Conservation (phyloP, 1,284 basidiomycete species). For the Leccinum ponderosum region DNA sequence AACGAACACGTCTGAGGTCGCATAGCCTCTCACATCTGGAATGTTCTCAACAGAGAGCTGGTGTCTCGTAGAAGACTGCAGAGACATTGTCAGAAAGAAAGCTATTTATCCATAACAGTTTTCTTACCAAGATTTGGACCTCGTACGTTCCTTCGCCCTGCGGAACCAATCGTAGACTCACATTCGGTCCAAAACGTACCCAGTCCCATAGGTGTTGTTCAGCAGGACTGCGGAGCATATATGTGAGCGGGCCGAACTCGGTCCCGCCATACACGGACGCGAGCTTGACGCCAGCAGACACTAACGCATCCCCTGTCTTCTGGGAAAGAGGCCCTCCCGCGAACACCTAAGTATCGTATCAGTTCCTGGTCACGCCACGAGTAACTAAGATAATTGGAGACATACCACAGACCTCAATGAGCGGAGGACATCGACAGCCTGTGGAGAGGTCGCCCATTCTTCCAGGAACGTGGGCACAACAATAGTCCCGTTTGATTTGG, state of each 20-base stretch:
- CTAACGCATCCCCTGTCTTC: slow-evolving; percentile 23
- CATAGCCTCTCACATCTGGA: slow-evolving; percentile 34
- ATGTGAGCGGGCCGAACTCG: slow-evolving; percentile 11
- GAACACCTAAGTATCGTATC: slow-evolving; percentile 12
- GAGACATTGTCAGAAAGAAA: not conserved
- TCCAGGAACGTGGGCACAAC: slow-evolving; percentile 16
- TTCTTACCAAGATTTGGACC: slow-evolving; percentile 26
- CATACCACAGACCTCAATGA: slow-evolving; percentile 21
- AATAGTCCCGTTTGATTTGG: slow-evolving; percentile 9
- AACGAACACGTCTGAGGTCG: slow-evolving; percentile 35
- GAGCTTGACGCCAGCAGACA: slow-evolving; percentile 21
- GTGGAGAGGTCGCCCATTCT: not conserved
- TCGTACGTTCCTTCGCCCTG: slow-evolving; percentile 24
- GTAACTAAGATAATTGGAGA: not conserved
- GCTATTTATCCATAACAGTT: not conserved
- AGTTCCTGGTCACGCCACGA: not conserved
- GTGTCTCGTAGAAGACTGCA: slow-evolving; percentile 19
- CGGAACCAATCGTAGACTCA: slow-evolving; percentile 22
- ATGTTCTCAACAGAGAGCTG: slow-evolving; percentile 33
- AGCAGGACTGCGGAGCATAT: slow-evolving; percentile 1
- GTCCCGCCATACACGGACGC: slow-evolving; percentile 22
- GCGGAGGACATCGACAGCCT: slow-evolving; percentile 1
- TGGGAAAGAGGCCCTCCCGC: slow-evolving; percentile 22
- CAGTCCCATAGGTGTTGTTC: slow-evolving; percentile 26
- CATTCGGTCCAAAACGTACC: slow-evolving; percentile 21